These are phyloP conservation scores for Mentha longifolia DNA, from an alignment of 257 asterid genomes.

Conservation along the genomic window DNA sequence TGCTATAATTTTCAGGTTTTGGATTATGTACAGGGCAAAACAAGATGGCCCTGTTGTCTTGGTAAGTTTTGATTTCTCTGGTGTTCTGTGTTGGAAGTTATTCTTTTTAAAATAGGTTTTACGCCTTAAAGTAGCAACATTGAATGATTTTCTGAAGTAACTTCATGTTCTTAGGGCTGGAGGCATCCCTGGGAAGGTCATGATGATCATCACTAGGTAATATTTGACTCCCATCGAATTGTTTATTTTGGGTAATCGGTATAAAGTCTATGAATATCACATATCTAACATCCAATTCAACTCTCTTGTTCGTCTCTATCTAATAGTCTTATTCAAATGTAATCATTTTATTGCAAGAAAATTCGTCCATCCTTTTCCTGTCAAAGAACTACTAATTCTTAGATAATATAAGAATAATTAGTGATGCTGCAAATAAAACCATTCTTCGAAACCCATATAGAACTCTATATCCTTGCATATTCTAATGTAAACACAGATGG, in stretches of 20 bases:
- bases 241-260: neutral
- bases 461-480: slow-evolving; percentile 3
- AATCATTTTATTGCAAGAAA: neutral
- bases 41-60: slow-evolving; percentile 89
- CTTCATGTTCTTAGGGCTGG: slow-evolving; percentile 67
- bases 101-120: slow-evolving; percentile 12
- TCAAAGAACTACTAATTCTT: neutral
- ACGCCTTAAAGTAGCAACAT: slow-evolving; percentile 28
- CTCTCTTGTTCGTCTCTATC: slow-evolving; percentile 7
- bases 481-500: neutral
- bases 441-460: neutral
- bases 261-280: neutral
- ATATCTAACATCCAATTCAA: slow-evolving; percentile 9
- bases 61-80: slow-evolving; percentile 53
- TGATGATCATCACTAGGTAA: slow-evolving; percentile 81
- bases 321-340: neutral
- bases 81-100: slow-evolving; percentile 9
- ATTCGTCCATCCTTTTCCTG: neutral
- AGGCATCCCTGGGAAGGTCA: slow-evolving; percentile 98
- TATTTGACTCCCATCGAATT: slow-evolving; percentile 11
- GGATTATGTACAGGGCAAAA: slow-evolving; percentile 90
- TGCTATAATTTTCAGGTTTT: slow-evolving; percentile 61
- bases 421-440: neutral
- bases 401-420: neutral
- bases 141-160: slow-evolving; percentile 31